A percentile compares a stretch with the other conserved stretches of the same genome.
These are phyloP conservation scores for Astragalus glycyphyllos DNA, from an alignment of 306 rosid species.

Conservation along the genomic window DNA sequence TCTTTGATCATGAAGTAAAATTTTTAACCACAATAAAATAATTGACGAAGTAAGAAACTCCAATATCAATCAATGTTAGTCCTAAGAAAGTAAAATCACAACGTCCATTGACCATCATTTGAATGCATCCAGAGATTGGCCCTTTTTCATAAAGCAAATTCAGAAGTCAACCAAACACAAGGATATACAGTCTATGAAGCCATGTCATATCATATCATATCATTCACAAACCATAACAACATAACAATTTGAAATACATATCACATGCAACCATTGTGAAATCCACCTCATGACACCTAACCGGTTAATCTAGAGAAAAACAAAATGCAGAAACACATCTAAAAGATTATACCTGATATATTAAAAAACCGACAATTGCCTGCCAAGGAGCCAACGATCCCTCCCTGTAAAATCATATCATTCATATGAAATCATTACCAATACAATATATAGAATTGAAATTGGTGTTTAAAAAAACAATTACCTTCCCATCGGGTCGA, in stretches of 20 bases:
- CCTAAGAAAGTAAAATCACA: conserved; percentile 9
- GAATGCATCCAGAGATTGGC: neutral
- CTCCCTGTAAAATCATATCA: conserved; percentile 63
- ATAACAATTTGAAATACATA: conserved; percentile 30
- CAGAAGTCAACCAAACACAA: conserved; percentile 10
- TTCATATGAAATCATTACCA: conserved; percentile 36
- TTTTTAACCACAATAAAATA: neutral
- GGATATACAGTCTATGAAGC: conserved; percentile 15
- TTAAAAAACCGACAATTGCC: conserved; percentile 82
- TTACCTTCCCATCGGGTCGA: conserved; percentile 93
- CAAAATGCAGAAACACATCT: neutral
- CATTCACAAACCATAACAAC: conserved; percentile 3
- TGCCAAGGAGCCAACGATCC: conserved; percentile 79
- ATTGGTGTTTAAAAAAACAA: conserved; percentile 36
- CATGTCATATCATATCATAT: conserved; percentile 4
- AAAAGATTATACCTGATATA: conserved; percentile 66
- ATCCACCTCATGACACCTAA: conserved; percentile 30
- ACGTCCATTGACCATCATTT: neutral
- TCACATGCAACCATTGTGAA: conserved; percentile 22
- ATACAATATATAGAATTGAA: conserved; percentile 33
- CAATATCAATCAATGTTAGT: neutral
- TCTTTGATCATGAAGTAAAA: conserved; percentile 5
- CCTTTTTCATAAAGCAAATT: conserved; percentile 4
- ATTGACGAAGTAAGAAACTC: conserved; percentile 6
- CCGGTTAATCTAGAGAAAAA: conserved; percentile 31